Percentiles rank a stretch among this genome's conserved stretches.
phyloP scores from a whole-genome alignment of 1,139 yeast genomes.

The Tardiomyces digboiensis region DNA sequence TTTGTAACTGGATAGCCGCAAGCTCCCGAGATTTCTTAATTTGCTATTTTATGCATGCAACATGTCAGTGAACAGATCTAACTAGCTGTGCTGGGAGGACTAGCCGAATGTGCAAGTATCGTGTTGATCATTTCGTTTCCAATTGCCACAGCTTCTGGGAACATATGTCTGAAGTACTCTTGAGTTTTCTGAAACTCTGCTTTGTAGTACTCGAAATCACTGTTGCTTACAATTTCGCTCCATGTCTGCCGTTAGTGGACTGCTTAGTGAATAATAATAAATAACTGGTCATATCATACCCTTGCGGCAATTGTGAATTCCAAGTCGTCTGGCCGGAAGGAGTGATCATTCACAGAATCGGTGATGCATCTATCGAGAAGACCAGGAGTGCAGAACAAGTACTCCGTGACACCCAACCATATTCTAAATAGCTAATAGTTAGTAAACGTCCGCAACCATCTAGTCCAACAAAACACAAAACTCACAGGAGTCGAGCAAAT shows the following conservation, averaged over 20 bases:
- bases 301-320: constrained; percentile 71
- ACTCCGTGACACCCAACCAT: constrained; percentile 90
- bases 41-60: too few species aligned
- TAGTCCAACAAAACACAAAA: background rate
- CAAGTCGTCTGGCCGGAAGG: constrained; percentile 73
- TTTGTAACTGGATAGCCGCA: too few species aligned
- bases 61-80: too few species aligned
- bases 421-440: constrained; percentile 52
- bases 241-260: constrained; percentile 45
- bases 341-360: constrained; percentile 54
- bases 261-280: constrained; percentile 53
- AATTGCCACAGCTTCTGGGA: constrained; percentile 76
- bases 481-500: constrained; percentile 81
- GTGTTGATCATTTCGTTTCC: constrained; percentile 97
- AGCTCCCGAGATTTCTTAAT: too few species aligned
- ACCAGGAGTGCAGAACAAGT: constrained; percentile 76
- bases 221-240: constrained; percentile 74
- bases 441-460: background rate
- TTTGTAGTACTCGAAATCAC: constrained; percentile 65
- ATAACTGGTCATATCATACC: constrained; percentile 28
- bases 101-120: constrained; percentile 27
- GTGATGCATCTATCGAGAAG: constrained; percentile 68
- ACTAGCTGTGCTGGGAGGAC: too few species aligned
- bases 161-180: constrained; percentile 71
- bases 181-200: constrained; percentile 72